phyloP scores from a whole-genome alignment of 352 stramenopile species.

The Phytophthora crassamura region DNA sequence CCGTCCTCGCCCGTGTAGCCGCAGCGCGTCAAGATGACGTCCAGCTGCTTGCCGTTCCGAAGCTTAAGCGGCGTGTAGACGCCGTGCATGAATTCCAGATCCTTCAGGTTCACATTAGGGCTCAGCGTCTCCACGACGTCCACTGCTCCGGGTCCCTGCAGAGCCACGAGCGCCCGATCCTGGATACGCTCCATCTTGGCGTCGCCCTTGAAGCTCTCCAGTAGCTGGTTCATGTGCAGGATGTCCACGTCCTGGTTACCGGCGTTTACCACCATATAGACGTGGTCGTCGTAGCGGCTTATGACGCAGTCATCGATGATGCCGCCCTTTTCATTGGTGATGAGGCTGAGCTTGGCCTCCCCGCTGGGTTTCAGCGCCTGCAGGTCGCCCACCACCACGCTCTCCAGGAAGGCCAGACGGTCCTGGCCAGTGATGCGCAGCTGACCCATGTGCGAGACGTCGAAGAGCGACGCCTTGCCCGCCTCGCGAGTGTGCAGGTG shows the following conservation, averaged over 20 bases:
- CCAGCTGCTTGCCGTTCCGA: conserved; percentile 54
- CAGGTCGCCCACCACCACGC: conserved; percentile 96
- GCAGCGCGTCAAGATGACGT: conserved; percentile 94
- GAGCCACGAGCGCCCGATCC: conserved; percentile 94
- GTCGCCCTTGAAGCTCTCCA: conserved; percentile 91
- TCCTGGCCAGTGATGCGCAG: conserved; percentile 93
- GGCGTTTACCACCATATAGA: conserved; percentile 98
- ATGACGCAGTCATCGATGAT: conserved; percentile 99
- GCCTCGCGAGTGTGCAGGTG: conserved; percentile 80
- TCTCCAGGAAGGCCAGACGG: conserved; percentile 96
- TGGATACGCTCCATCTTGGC: conserved; percentile 94
- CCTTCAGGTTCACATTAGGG: conserved; percentile 90
- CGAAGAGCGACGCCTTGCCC: conserved; percentile 94
- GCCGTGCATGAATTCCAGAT: conserved; percentile 97
- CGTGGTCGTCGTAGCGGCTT: conserved; percentile 94
- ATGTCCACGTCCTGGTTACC: conserved; percentile 97
- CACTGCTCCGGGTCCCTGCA: conserved; percentile 95
- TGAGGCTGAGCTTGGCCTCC: conserved; percentile 94
- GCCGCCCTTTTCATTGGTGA: conserved; percentile 96
- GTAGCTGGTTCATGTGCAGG: conserved; percentile 91
- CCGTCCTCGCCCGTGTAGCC: conserved; percentile 99
- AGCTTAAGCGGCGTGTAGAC: conserved; percentile 82
- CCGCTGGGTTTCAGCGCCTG: conserved; percentile 71
- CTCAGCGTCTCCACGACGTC: conserved; percentile 86
- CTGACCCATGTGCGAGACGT: conserved; percentile 99